These are phyloP conservation scores for Crithidia acanthocephali DNA, from an alignment of 208 protist genomes.

Conservation along the genomic window DNA sequence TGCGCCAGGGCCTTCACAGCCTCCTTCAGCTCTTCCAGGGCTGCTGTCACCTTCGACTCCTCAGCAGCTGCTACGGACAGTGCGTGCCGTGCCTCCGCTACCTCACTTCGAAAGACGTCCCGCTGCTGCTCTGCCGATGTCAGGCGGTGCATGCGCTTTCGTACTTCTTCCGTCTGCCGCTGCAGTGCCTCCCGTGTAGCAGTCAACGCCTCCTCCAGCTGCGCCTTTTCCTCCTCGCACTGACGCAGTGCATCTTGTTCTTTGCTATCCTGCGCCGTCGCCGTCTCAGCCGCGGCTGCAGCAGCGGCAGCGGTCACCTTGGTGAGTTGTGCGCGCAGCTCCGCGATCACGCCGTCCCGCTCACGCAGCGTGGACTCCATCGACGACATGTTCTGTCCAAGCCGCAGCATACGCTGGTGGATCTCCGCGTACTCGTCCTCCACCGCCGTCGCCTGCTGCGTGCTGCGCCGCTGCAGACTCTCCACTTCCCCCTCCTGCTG, in stretches of 20 bases:
- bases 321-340: slow-evolving; percentile 32
- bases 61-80: slow-evolving; percentile 16
- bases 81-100: slow-evolving; percentile 12
- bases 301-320: not conserved
- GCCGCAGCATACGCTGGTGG: slow-evolving; percentile 31
- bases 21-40: slow-evolving; percentile 16
- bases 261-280: not conserved
- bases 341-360: slow-evolving; percentile 27
- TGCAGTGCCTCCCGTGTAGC: slow-evolving; percentile 36
- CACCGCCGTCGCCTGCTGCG: slow-evolving; percentile 21
- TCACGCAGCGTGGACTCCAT: slow-evolving; percentile 32
- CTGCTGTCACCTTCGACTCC: slow-evolving; percentile 17
- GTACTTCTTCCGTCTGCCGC: slow-evolving; percentile 65
- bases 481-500: slow-evolving; percentile 33
- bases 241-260: not conserved
- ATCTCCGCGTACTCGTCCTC: slow-evolving; percentile 39
- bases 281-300: too few relatives aligned
- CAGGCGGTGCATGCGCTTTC: slow-evolving; percentile 56
- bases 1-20: not conserved
- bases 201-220: slow-evolving; percentile 27
- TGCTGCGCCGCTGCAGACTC: slow-evolving; percentile 23
- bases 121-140: slow-evolving; percentile 52
- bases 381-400: slow-evolving; percentile 33
- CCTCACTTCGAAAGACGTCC: slow-evolving; percentile 14
- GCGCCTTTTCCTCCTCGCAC: slow-evolving; percentile 25